These are phyloP conservation scores for Linnemannia schmuckeri DNA, from an alignment of 192 early-diverging fungal genomes.

Conservation along the genomic window DNA sequence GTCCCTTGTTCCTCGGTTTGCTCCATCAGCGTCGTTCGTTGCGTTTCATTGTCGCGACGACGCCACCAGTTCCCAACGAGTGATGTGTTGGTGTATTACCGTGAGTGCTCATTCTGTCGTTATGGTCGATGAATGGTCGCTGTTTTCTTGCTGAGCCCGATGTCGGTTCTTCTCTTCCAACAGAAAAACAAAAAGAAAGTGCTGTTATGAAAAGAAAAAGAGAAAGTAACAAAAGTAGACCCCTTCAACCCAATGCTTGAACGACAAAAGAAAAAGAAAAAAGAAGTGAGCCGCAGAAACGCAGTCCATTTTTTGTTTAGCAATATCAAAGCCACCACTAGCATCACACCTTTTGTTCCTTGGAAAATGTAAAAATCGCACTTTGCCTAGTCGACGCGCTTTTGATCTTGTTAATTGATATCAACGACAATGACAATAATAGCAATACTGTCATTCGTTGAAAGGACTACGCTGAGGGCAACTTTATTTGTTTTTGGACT, in stretches of 20 bases:
- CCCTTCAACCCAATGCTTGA: neutral
- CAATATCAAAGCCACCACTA: neutral
- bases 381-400: neutral
- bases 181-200: neutral
- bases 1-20: neutral
- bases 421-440: too few relatives aligned
- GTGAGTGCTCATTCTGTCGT: neutral
- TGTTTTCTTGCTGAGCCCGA: neutral
- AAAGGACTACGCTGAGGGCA: too few relatives aligned
- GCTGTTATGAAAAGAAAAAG: neutral
- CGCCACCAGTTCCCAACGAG: neutral
- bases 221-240: neutral
- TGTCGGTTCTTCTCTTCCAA: neutral
- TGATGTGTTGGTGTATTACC: neutral
- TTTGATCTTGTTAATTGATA: too few relatives aligned
- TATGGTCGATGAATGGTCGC: neutral
- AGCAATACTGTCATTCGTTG: too few relatives aligned
- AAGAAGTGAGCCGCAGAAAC: neutral
- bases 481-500: constrained; percentile 43
- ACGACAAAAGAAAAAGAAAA: neutral
- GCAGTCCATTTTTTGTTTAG: constrained; percentile 9
- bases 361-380: neutral
- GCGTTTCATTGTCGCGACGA: neutral
- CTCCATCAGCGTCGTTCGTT: neutral
- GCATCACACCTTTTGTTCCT: neutral